Percentiles rank a stretch among this genome's conserved stretches.
Conservation (phyloP, 352 stramenopile genomes). For the Globisporangium uncinulatum region DNA sequence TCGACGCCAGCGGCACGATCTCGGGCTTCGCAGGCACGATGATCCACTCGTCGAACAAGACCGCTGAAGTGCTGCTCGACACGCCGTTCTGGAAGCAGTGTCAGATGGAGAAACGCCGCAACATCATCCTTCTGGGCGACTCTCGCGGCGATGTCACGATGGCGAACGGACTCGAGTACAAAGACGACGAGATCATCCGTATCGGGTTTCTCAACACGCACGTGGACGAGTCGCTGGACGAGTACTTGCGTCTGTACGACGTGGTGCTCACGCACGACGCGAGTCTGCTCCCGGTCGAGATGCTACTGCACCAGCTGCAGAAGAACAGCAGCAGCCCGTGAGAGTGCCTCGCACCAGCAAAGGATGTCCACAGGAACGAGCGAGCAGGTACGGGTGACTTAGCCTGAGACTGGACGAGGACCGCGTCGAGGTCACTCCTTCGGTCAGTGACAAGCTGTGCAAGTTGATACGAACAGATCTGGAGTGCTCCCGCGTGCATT, state of each 20-base stretch:
- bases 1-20: slow-evolving; percentile 38
- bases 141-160: slow-evolving; percentile 72
- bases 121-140: slow-evolving; percentile 74
- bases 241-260: slow-evolving; percentile 13
- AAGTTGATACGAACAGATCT: neutral
- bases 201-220: slow-evolving; percentile 70
- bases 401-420: neutral
- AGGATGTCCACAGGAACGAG: too few relatives aligned
- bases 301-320: neutral
- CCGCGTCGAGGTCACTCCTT: neutral
- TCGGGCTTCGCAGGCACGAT: slow-evolving; percentile 56
- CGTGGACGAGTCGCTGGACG: slow-evolving; percentile 53
- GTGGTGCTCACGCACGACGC: slow-evolving; percentile 79
- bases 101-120: slow-evolving; percentile 55
- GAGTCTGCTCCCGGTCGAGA: slow-evolving; percentile 18
- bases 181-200: slow-evolving; percentile 50
- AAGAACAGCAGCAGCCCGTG: neutral
- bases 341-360: too few relatives aligned
- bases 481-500: too few relatives aligned
- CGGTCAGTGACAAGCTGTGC: neutral
- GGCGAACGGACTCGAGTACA: slow-evolving; percentile 40
- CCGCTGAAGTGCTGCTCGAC: slow-evolving; percentile 50
- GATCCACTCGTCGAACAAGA: slow-evolving; percentile 82
- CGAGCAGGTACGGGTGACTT: neutral
- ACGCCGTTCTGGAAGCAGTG: slow-evolving; percentile 75